A percentile compares a stretch with the other conserved stretches of the same genome.
Conservation (phyloP, 495 filamentous ascomycete genomes). For the Choiromyces venosus region DNA sequence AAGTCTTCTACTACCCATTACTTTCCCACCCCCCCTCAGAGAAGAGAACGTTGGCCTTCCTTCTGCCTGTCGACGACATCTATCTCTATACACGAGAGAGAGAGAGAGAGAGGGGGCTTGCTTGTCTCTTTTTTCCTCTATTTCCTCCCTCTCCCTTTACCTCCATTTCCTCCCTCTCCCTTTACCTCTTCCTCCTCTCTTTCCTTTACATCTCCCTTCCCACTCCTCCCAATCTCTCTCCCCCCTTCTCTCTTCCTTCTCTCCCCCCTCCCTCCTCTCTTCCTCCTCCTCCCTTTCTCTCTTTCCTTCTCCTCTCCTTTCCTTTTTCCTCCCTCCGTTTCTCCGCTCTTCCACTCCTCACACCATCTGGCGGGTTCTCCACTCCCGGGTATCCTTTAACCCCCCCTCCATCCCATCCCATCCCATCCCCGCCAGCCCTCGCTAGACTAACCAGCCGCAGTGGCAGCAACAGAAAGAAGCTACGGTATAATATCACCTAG, state of each 20-base stretch:
- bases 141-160: slow-evolving; percentile 12
- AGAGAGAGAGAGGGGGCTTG: neutral
- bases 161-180: slow-evolving; percentile 40
- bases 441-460: slow-evolving; percentile 29
- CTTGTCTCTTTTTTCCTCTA: neutral
- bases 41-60: neutral
- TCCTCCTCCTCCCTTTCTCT: slow-evolving; percentile 2
- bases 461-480: neutral
- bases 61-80: neutral
- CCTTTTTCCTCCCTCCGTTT: slow-evolving; percentile 9
- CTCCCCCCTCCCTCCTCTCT: slow-evolving; percentile 1
- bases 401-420: slow-evolving; percentile 35
- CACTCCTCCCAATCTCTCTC: slow-evolving; percentile 19
- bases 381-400: slow-evolving; percentile 16
- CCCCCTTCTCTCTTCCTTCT: slow-evolving; percentile 30
- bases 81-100: too few relatives aligned
- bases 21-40: neutral
- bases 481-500: neutral
- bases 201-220: slow-evolving; percentile 23
- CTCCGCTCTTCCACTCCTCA: slow-evolving; percentile 37
- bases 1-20: neutral
- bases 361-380: slow-evolving; percentile 34
- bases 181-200: slow-evolving; percentile 36
- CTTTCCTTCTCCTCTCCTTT: neutral
- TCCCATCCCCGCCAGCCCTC: slow-evolving; percentile 37